These are phyloP conservation scores for Saccharum hybrid DNA, from an alignment of 202 grass and related monocot species.

Conservation along the genomic window DNA sequence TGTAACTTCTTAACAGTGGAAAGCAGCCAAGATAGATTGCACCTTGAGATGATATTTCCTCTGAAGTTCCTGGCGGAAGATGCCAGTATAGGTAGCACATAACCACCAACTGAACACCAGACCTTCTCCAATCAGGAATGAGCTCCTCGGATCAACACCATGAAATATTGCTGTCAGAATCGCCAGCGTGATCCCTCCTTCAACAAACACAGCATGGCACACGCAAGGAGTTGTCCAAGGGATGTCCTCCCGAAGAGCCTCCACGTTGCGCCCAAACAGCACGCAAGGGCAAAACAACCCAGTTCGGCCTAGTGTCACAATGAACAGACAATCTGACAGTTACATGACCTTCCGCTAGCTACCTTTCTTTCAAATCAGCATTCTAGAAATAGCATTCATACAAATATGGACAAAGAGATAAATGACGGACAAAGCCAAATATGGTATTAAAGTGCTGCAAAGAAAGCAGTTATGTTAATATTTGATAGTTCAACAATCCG, in stretches of 20 bases:
- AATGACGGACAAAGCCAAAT: not conserved
- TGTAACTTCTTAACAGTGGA: not conserved
- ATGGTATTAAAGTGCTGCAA: not conserved
- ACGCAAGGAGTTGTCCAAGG: conserved; percentile 78
- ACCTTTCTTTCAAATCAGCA: conserved; percentile 7
- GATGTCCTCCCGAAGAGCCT: conserved; percentile 83
- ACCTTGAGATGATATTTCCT: conserved; percentile 96
- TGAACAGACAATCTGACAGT: conserved; percentile 15
- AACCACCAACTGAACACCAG: conserved; percentile 91
- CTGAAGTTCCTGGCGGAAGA: conserved; percentile 85
- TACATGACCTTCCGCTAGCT: not conserved
- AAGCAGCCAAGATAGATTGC: conserved; percentile 9
- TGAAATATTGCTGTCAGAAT: conserved; percentile 81
- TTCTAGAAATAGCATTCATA: conserved; percentile 31
- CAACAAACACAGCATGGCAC: conserved; percentile 84
- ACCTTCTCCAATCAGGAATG: conserved; percentile 88
- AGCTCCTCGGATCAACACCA: conserved; percentile 75
- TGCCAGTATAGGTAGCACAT: conserved; percentile 84
- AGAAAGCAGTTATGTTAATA: not conserved
- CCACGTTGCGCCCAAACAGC: conserved; percentile 85
- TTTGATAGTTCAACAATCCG: not conserved
- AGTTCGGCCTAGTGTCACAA: conserved; percentile 62
- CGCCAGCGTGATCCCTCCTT: conserved; percentile 83
- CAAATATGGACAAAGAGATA: not conserved
- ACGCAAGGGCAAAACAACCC: conserved; percentile 88